A percentile compares a stretch with the other conserved stretches of the same genome.
Evolutionary conservation across 164 flowering plant species (phyloP).

Genomic region (Macadamia integrifolia): DNA sequence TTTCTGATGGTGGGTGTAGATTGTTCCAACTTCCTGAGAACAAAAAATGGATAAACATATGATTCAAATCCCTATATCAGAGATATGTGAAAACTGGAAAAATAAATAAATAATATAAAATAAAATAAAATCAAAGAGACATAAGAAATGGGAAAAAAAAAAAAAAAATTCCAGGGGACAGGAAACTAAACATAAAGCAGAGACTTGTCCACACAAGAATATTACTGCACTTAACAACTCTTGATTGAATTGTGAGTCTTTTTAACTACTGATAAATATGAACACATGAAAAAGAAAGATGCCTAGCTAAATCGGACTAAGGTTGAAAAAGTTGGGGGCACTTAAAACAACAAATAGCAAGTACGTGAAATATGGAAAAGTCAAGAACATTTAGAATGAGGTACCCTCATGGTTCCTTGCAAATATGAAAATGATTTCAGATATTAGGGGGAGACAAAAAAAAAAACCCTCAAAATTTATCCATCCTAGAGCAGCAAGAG

Average conservation of each 20-base stretch:
- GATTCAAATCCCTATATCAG: not conserved
- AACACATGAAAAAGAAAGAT: too few relatives aligned
- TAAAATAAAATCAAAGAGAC: not conserved
- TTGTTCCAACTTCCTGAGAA: conserved; percentile 28
- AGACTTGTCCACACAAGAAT: not conserved
- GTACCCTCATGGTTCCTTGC: too few relatives aligned
- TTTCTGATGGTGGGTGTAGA: conserved; percentile 36
- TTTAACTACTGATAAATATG: too few relatives aligned
- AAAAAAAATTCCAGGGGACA: too few relatives aligned
- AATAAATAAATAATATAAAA: not conserved
- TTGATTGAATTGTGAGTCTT: too few relatives aligned
- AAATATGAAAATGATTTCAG: too few relatives aligned
- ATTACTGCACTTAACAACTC: not conserved
- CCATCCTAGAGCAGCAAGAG: too few relatives aligned
- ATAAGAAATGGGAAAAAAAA: not conserved
- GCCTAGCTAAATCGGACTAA: too few relatives aligned
- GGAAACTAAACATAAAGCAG: not conserved
- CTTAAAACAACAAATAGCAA: not conserved
- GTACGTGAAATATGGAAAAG: not conserved
- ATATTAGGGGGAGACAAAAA: too few relatives aligned
- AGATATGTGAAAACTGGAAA: not conserved
- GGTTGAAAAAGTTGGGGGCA: not conserved
- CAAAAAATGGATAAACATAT: not conserved
- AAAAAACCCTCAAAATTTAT: too few relatives aligned
- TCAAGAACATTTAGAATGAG: too few relatives aligned